A percentile compares a stretch with the other conserved stretches of the same genome.
phyloP scores from a whole-genome alignment of 1,139 yeast species.

The Suzukiozyma palmioleophila region DNA sequence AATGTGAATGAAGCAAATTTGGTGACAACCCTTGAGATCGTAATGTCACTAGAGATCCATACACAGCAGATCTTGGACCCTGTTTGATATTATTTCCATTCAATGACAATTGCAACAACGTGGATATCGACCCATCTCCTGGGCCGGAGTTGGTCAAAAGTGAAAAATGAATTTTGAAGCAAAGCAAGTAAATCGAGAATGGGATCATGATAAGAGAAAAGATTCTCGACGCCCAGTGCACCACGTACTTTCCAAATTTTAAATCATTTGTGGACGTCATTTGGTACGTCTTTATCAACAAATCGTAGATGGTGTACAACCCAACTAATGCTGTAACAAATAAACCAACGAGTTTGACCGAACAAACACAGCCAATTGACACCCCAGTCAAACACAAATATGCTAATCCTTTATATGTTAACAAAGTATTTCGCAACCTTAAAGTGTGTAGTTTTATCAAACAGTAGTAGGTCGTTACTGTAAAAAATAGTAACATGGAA shows the following conservation, averaged over 20 bases:
- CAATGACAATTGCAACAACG: conserved; percentile 65
- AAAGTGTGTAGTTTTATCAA: conserved; percentile 51
- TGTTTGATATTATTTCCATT: conserved; percentile 47
- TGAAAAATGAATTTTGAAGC: conserved; percentile 77
- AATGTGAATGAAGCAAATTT: conserved; percentile 67
- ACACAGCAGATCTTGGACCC: conserved; percentile 60
- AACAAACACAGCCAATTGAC: conserved; percentile 86
- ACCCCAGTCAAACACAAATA: conserved; percentile 72
- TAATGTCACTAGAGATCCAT: conserved; percentile 59
- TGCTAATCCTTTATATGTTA: conserved; percentile 40
- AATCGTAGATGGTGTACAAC: conserved; percentile 72
- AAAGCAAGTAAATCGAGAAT: conserved; percentile 55
- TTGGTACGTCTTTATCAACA: conserved; percentile 62
- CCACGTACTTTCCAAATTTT: conserved; percentile 33
- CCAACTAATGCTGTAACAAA: conserved; percentile 85
- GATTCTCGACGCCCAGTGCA: conserved; percentile 75
- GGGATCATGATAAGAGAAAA: conserved; percentile 72
- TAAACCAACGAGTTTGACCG: conserved; percentile 95
- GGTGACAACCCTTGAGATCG: conserved; percentile 74
- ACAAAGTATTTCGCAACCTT: conserved; percentile 32
- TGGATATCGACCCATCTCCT: conserved; percentile 71
- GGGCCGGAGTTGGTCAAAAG: conserved; percentile 74
- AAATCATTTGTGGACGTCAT: conserved; percentile 23
- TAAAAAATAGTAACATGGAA: conserved; percentile 68
- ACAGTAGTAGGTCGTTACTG: conserved; percentile 57